Evolutionary conservation across 2,329 filamentous ascomycete genomes (phyloP).

Genomic region (Pseudogymnoascus sp.): DNA sequence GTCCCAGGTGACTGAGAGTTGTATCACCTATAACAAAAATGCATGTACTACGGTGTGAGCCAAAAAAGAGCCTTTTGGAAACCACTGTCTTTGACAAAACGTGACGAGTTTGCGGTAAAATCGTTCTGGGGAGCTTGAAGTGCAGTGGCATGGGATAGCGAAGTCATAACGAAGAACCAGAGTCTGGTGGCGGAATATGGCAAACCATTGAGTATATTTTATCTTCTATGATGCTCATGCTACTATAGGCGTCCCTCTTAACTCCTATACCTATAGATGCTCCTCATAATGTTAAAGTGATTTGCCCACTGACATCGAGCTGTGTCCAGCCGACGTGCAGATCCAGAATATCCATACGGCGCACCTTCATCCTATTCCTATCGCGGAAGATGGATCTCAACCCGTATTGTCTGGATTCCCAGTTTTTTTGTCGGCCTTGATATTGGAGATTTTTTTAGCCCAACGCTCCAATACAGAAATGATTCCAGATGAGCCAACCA

Average conservation of each 20-base stretch:
- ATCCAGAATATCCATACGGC: not conserved
- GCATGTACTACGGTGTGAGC: not conserved
- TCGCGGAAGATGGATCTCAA: not conserved
- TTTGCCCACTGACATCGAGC: not conserved
- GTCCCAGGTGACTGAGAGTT: too few species aligned
- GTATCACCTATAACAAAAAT: not conserved
- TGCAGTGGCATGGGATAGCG: not conserved
- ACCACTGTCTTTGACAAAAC: not conserved
- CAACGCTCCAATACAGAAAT: conserved; percentile 18
- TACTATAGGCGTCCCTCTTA: not conserved
- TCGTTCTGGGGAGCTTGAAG: not conserved
- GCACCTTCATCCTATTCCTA: not conserved
- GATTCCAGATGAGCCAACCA: conserved; percentile 21
- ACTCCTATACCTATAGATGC: not conserved
- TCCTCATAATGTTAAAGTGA: not conserved
- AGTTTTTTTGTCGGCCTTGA: not conserved
- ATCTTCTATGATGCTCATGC: not conserved
- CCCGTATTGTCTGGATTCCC: not conserved
- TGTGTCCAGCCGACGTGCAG: not conserved
- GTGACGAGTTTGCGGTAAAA: not conserved
- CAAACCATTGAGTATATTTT: not conserved
- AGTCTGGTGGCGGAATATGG: not conserved
- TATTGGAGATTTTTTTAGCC: not conserved
- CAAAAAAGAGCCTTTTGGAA: not conserved
- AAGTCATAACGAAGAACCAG: not conserved